Evolutionary conservation across 228 moss, liverwort and hornwort species (phyloP).

Genomic region (Sphagnum magellanicum): DNA sequence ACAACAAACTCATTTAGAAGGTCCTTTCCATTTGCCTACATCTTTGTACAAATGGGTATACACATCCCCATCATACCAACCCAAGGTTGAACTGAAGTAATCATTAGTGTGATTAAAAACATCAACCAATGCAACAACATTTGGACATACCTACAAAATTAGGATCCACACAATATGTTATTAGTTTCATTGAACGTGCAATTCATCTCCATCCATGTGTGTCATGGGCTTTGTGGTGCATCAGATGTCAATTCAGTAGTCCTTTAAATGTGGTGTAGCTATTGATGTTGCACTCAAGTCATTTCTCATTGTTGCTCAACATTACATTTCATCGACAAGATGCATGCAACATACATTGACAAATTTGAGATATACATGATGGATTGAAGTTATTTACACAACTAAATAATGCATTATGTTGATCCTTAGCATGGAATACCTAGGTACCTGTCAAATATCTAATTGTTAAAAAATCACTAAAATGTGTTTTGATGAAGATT

Average conservation of each 20-base stretch:
- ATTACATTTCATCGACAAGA: too few relatives aligned
- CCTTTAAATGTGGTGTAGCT: too few relatives aligned
- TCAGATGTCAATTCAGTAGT: too few relatives aligned
- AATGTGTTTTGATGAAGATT: slow-evolving; percentile 46
- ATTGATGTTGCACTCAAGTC: too few relatives aligned
- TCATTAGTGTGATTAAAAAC: slow-evolving; percentile 87
- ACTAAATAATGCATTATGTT: slow-evolving; percentile 56
- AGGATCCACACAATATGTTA: too few relatives aligned
- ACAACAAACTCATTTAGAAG: slow-evolving; percentile 59
- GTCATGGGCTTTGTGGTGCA: too few relatives aligned
- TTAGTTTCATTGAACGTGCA: too few relatives aligned
- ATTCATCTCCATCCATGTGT: too few relatives aligned
- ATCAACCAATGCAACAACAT: slow-evolving; percentile 92
- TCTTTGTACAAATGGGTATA: slow-evolving; percentile 74
- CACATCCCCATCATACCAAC: slow-evolving; percentile 92
- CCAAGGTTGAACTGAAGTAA: slow-evolving; percentile 77
- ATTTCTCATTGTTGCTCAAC: too few relatives aligned
- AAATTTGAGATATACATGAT: too few relatives aligned
- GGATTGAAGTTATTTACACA: slow-evolving; percentile 28
- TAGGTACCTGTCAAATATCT: slow-evolving; percentile 78
- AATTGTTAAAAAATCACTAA: slow-evolving; percentile 83
- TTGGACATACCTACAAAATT: slow-evolving; percentile 62
- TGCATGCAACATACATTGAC: too few relatives aligned
- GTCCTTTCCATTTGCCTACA: slow-evolving; percentile 39
- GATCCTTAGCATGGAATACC: slow-evolving; percentile 65